Conservation (phyloP, 2,329 filamentous ascomycete species). For the Cladosporium sp. region DNA sequence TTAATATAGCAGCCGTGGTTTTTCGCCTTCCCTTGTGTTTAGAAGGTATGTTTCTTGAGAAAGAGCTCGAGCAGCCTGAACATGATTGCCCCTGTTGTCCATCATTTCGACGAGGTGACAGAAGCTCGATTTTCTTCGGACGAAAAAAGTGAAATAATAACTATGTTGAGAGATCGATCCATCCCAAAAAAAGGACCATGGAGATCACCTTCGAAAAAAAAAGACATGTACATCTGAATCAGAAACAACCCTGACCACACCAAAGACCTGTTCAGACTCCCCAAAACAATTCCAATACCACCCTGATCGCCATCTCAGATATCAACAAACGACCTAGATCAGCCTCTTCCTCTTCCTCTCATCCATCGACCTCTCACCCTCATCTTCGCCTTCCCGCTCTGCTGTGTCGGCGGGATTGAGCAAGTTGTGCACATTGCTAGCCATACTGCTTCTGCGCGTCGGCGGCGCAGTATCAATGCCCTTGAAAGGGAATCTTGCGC, state of each 20-base stretch:
- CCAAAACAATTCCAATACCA: neutral
- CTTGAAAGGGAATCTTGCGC: constrained; percentile 51
- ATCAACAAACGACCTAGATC: constrained; percentile 35
- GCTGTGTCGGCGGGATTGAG: constrained; percentile 69
- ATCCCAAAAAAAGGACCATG: neutral
- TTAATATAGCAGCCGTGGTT: no score
- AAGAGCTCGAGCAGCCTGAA: no score
- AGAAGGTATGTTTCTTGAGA: no score
- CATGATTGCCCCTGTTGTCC: no score
- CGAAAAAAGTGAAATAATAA: neutral
- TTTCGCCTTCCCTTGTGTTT: no score
- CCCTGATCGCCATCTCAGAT: neutral
- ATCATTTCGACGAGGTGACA: no score
- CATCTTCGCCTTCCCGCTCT: constrained; percentile 65
- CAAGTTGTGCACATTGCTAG: constrained; percentile 66
- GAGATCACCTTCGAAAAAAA: neutral
- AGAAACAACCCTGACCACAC: neutral
- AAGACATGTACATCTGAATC: neutral
- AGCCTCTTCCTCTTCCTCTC: constrained; percentile 61
- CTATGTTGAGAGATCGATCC: neutral
- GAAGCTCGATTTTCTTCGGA: neutral
- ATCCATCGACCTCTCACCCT: constrained; percentile 61
- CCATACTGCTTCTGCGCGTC: constrained; percentile 70
- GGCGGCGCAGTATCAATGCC: constrained; percentile 57
- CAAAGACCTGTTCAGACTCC: neutral